Percentiles rank a stretch among this genome's conserved stretches.
Conservation (phyloP, 106 monocot genomes). For the Acorus calamus region DNA sequence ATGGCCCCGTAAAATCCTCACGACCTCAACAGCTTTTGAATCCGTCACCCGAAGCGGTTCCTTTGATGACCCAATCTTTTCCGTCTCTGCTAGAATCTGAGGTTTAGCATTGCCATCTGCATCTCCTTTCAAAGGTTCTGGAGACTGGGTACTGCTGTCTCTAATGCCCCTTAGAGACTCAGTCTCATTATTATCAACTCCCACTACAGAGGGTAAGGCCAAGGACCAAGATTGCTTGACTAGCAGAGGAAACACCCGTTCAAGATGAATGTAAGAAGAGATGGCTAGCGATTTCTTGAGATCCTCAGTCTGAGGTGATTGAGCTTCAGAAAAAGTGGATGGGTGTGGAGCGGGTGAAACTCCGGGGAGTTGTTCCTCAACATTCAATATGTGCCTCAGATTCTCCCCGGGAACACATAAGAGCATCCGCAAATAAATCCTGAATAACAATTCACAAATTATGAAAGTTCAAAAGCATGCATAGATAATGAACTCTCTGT, state of each 20-base stretch:
- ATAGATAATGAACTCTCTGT: neutral
- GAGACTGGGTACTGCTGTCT: conserved; percentile 14
- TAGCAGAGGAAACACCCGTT: conserved; percentile 45
- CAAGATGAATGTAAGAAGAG: conserved; percentile 59
- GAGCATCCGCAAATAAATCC: conserved; percentile 84
- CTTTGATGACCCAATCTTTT: conserved; percentile 19
- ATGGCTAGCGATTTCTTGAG: conserved; percentile 30
- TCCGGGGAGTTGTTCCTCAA: conserved; percentile 43
- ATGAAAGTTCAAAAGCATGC: neutral
- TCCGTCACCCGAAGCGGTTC: conserved; percentile 64
- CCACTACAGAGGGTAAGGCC: conserved; percentile 31
- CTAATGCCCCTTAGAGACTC: conserved; percentile 19
- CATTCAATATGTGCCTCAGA: conserved; percentile 43
- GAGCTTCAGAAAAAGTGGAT: conserved; percentile 46
- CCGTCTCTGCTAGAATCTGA: neutral
- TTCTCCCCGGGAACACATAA: conserved; percentile 83
- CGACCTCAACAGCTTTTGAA: conserved; percentile 46
- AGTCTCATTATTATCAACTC: conserved; percentile 15
- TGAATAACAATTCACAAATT: conserved; percentile 8
- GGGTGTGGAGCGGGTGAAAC: conserved; percentile 50
- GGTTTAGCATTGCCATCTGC: conserved; percentile 2
- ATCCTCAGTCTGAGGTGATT: conserved; percentile 39
- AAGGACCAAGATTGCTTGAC: conserved; percentile 88
- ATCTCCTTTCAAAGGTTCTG: conserved; percentile 11
- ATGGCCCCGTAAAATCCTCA: conserved; percentile 51